phyloP scores from a whole-genome alignment of 2,329 filamentous ascomycete species.

The Colletotrichum sp. region DNA sequence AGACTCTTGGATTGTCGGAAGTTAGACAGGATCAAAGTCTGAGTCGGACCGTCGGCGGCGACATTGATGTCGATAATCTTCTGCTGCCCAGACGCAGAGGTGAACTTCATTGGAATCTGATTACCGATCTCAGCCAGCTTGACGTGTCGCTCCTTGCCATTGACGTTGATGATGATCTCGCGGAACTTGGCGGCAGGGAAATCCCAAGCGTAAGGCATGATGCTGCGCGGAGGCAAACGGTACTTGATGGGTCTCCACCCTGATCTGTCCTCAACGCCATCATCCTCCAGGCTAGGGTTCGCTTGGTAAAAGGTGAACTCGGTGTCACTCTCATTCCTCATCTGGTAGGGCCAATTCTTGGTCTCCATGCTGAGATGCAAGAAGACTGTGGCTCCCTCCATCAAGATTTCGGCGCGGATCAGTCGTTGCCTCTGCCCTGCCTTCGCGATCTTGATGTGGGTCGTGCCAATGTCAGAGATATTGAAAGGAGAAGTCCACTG shows the following conservation, averaged over 20 bases:
- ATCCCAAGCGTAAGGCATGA: constrained; percentile 99
- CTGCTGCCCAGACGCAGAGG: constrained; percentile 68
- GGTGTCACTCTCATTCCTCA: constrained; percentile 96
- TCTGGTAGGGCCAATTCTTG: constrained; percentile 97
- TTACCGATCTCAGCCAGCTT: constrained; percentile 97
- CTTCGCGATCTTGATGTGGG: constrained; percentile 93
- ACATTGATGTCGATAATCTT: constrained; percentile 98
- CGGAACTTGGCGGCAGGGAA: constrained; percentile 98
- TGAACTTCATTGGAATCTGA: constrained; percentile 90
- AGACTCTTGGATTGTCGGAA: constrained; percentile 92
- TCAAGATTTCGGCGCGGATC: constrained; percentile 84
- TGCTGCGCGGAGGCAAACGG: constrained; percentile 88
- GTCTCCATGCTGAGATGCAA: constrained; percentile 88
- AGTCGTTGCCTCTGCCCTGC: constrained; percentile 88
- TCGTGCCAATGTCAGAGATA: constrained; percentile 91
- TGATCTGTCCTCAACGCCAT: constrained; percentile 81
- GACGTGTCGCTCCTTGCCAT: constrained; percentile 85
- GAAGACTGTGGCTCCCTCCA: constrained; percentile 95
- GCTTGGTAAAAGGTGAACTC: constrained; percentile 98
- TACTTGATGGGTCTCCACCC: constrained; percentile 95
- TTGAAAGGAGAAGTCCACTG: constrained; percentile 99
- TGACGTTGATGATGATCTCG: constrained; percentile 83
- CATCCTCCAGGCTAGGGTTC: constrained; percentile 90
- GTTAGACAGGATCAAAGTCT: constrained; percentile 92
- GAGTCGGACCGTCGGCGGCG: constrained; percentile 91